Evolutionary conservation across 1,284 basidiomycete species (phyloP), one percentile per base, ranked within the genome.

Genomic region (Cutaneotrichosporon sp.): DNA sequence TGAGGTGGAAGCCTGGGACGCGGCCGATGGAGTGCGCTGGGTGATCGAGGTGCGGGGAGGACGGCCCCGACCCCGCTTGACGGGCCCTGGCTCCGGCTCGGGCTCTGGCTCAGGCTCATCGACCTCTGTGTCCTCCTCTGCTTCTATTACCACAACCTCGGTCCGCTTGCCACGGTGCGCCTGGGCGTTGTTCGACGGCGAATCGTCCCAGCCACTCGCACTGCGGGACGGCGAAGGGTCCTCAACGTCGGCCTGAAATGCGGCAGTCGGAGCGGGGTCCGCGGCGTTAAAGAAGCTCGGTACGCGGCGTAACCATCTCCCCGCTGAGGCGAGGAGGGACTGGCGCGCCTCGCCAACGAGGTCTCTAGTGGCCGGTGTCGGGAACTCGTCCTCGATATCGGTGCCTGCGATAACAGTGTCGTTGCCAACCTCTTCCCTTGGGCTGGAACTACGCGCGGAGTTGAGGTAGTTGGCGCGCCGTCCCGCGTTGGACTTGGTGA

Each of bases 261-360:
- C n/a, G n/a, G n/a, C n/a, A n/a, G n/a, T n/a, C n/a, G n/a, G n/a
- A n/a, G n/a, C n/a, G n/a, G n/a, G n/a, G n/a, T n/a, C n/a, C n/a
- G n/a, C n/a, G n/a, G n/a, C n/a, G n/a, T n/a, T n/a, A 22, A 53
- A 53, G 24, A 57, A 22, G 34, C 43, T 49, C 35, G 50, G 55
- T 39, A 54, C 44, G 48, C 50, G 50, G 12, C 63, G 55, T 10
- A 67, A 43, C 64, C 64, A 67, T 37, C 61, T 31, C 11, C 54
- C 54, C 3, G 66, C 63, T 3, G 64, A 68, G 1, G 55, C 46
- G 8, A 68, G 43, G 4, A 67, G 37, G 5, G 61, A 63, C 22
- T 51, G 44, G 39, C 38, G 24, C 17, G 25, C 33, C 19, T 14
- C 26, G 14, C 27, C 14, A 5, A 34, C n/a, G 22, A 37, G 33